Percentiles rank a stretch among this genome's conserved stretches.
These are phyloP conservation scores for Alternaria sp. DNA, from an alignment of 2,329 filamentous ascomycete genomes.

Conservation along the genomic window DNA sequence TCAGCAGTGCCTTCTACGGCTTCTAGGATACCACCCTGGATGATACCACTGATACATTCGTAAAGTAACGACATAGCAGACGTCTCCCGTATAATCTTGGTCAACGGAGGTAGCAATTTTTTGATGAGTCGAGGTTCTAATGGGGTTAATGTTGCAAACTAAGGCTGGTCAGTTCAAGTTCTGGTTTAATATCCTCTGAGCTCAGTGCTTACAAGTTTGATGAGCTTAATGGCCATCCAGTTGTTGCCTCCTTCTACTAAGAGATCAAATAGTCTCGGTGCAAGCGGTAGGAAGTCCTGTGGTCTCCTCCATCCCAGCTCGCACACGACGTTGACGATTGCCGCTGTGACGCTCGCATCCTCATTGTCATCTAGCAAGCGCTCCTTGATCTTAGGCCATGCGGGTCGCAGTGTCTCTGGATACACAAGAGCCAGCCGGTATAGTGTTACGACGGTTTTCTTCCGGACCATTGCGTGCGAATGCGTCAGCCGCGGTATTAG, in stretches of 20 bases:
- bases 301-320: conserved; percentile 94
- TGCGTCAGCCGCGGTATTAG: conserved; percentile 86
- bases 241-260: conserved; percentile 93
- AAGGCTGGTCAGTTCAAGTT: conserved; percentile 16
- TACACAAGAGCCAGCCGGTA: conserved; percentile 96
- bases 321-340: conserved; percentile 95
- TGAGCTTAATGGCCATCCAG: conserved; percentile 99
- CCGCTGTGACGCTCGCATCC: conserved; percentile 90
- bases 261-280: conserved; percentile 89
- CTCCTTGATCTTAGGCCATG: conserved; percentile 98
- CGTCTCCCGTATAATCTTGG: conserved; percentile 91
- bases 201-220: conserved; percentile 76
- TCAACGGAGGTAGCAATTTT: conserved; percentile 89
- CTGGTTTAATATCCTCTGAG: neutral
- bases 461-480: conserved; percentile 82
- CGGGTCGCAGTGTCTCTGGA: conserved; percentile 87
- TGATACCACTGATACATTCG: conserved; percentile 98
- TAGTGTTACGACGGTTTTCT: conserved; percentile 94
- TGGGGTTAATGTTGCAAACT: conserved; percentile 95
- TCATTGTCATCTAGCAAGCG: conserved; percentile 87
- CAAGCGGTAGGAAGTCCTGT: conserved; percentile 90
- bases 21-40: conserved; percentile 92
- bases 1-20: conserved; percentile 79
- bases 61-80: conserved; percentile 98
- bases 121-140: conserved; percentile 89